A percentile compares a stretch with the other conserved stretches of the same genome.
phyloP scores from a whole-genome alignment of 192 early-diverging fungal genomes.

The Piromyces sp. region DNA sequence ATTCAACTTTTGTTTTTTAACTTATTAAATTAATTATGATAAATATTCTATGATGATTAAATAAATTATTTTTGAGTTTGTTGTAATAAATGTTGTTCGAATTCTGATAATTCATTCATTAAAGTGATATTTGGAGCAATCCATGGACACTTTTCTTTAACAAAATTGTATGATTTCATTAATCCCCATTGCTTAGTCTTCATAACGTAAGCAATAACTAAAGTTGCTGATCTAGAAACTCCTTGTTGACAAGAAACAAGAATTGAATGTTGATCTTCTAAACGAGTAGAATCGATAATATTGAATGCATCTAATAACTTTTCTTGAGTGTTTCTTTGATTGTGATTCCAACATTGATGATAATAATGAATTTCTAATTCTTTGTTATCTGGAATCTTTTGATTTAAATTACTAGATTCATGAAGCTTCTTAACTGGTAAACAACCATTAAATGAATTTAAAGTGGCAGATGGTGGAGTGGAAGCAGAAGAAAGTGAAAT shows the following conservation, averaged over 20 bases:
- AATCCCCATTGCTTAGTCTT: conserved; percentile 32
- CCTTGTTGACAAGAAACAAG: conserved; percentile 80
- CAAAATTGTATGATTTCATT: conserved; percentile 53
- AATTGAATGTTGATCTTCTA: conserved; percentile 9
- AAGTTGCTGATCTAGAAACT: conserved; percentile 66
- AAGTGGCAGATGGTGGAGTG: neutral
- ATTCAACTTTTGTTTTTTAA: too few relatives aligned
- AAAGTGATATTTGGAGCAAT: conserved; percentile 70
- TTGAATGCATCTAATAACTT: neutral
- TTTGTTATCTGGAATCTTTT: neutral
- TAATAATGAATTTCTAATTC: neutral
- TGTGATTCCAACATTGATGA: neutral
- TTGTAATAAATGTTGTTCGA: conserved; percentile 17
- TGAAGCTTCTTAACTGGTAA: neutral
- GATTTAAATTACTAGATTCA: neutral
- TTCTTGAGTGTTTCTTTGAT: neutral
- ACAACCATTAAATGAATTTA: neutral
- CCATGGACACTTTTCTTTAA: conserved; percentile 42
- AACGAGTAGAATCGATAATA: neutral
- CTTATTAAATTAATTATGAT: too few relatives aligned
- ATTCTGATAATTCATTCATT: conserved; percentile 59
- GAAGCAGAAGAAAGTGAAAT: neutral
- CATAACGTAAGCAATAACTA: conserved; percentile 86
- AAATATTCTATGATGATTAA: too few relatives aligned
- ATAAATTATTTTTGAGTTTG: neutral